Percentiles rank a stretch among this genome's conserved stretches.
Evolutionary conservation across 2,329 filamentous ascomycete species (phyloP).

Genomic region (Stachybotrys chlorohalonatus): DNA sequence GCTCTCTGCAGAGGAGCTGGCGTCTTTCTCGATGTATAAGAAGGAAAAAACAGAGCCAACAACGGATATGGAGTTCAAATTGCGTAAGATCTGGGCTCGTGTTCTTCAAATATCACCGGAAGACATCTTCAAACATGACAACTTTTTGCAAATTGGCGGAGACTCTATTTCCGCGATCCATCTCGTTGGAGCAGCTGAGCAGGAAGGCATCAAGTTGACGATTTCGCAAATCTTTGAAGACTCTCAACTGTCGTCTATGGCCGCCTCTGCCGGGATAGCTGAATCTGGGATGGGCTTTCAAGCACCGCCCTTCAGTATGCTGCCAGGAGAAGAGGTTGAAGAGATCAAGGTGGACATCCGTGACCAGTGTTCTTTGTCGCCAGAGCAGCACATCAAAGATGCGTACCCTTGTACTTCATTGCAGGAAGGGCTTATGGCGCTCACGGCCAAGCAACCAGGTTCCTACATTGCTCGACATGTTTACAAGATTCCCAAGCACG

Average conservation of each 20-base stretch:
- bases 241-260: slow-evolving; percentile 32
- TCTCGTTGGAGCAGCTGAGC: slow-evolving; percentile 28
- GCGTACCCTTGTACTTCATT: slow-evolving; percentile 6
- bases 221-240: slow-evolving; percentile 30
- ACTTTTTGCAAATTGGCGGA: slow-evolving; percentile 33
- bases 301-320: background rate
- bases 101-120: slow-evolving; percentile 17
- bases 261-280: slow-evolving; percentile 7
- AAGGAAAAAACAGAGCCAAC: slow-evolving; percentile 10
- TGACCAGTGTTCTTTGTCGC: background rate
- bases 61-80: slow-evolving; percentile 22
- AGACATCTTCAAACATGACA: slow-evolving; percentile 20
- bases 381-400: slow-evolving; percentile 2
- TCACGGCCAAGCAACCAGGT: slow-evolving; percentile 5
- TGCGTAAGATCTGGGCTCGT: slow-evolving; percentile 22
- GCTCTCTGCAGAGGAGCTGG: slow-evolving; percentile 4
- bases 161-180: slow-evolving; percentile 38
- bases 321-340: background rate
- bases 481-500: background rate
- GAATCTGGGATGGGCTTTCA: background rate
- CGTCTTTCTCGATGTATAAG: background rate
- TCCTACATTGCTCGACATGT: slow-evolving; percentile 4
- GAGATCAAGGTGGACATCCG: background rate
- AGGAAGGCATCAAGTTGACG: slow-evolving; percentile 22
- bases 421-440: slow-evolving; percentile 7